Percentiles rank a stretch among this genome's conserved stretches.
Evolutionary conservation across 2,329 filamentous ascomycete species (phyloP).

Genomic region (Fusarium neocosmosporiellum): DNA sequence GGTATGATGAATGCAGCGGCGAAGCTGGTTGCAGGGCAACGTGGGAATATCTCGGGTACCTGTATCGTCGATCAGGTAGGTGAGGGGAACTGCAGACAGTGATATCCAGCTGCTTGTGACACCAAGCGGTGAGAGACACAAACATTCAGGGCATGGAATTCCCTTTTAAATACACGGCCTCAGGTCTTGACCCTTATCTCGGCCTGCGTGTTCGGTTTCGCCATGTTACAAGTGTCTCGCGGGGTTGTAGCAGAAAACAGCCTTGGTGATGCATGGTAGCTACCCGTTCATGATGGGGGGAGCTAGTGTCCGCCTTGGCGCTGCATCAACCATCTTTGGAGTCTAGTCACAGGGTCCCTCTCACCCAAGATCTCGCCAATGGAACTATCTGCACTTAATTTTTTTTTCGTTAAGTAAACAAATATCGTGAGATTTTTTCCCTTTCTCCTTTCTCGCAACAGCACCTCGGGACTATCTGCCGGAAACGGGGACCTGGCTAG

Average conservation of each 20-base stretch:
- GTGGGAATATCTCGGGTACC: not conserved
- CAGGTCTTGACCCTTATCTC: not conserved
- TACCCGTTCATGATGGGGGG: not conserved
- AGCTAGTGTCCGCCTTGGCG: not conserved
- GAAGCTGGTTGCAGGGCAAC: not conserved
- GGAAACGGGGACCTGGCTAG: not conserved
- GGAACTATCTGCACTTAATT: not conserved
- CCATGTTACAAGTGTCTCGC: not conserved
- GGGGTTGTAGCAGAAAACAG: not conserved
- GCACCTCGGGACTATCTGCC: not conserved
- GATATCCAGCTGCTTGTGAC: not conserved
- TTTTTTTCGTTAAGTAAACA: not conserved
- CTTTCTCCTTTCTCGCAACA: not conserved
- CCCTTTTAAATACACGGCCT: not conserved
- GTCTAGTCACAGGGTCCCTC: not conserved
- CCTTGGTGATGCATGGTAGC: not conserved
- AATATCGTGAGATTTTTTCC: not conserved
- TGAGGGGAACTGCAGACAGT: not conserved
- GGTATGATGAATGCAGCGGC: not conserved
- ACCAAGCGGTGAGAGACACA: not conserved
- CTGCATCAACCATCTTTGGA: not conserved
- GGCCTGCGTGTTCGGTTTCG: not conserved
- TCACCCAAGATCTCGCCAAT: not conserved
- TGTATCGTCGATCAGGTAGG: not conserved
- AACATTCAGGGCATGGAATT: not conserved